These are phyloP conservation scores for Arabis alpina DNA, from an alignment of 345 rosid species.

Conservation along the genomic window DNA sequence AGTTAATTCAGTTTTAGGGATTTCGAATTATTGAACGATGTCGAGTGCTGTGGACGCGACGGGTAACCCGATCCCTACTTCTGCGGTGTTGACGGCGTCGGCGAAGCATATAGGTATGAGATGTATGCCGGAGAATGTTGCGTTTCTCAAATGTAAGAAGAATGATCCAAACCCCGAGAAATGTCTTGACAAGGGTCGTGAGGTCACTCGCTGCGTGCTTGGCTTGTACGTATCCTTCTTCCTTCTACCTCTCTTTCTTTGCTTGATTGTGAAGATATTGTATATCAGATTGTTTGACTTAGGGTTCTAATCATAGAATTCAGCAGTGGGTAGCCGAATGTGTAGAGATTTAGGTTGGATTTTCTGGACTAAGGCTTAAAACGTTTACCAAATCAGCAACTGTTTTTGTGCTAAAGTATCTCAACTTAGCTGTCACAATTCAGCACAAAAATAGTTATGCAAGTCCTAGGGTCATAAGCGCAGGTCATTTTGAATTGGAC, in stretches of 20 bases:
- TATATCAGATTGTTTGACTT: constrained; percentile 8
- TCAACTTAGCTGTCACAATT: neutral
- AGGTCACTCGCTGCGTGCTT: constrained; percentile 96
- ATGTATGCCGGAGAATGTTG: constrained; percentile 80
- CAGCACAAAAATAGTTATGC: neutral
- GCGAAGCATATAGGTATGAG: constrained; percentile 79
- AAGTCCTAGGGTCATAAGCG: neutral
- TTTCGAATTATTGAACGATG: constrained; percentile 50
- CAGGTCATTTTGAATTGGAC: neutral
- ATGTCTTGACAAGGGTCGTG: constrained; percentile 90
- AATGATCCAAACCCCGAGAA: constrained; percentile 98
- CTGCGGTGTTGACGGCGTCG: constrained; percentile 85
- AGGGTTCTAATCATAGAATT: neutral
- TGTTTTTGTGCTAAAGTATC: neutral
- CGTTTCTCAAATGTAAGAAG: constrained; percentile 94
- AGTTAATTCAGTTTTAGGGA: constrained; percentile 12
- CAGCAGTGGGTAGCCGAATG: neutral
- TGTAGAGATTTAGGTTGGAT: neutral
- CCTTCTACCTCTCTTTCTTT: neutral
- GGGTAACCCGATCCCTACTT: constrained; percentile 92
- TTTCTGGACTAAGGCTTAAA: neutral
- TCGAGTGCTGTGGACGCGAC: constrained; percentile 69
- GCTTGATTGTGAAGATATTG: constrained; percentile 1
- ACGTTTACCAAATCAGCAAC: neutral
- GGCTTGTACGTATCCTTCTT: constrained; percentile 60